These are phyloP conservation scores for Aspergillus sp. DNA, from an alignment of 2,329 filamentous ascomycete species.

Conservation along the genomic window DNA sequence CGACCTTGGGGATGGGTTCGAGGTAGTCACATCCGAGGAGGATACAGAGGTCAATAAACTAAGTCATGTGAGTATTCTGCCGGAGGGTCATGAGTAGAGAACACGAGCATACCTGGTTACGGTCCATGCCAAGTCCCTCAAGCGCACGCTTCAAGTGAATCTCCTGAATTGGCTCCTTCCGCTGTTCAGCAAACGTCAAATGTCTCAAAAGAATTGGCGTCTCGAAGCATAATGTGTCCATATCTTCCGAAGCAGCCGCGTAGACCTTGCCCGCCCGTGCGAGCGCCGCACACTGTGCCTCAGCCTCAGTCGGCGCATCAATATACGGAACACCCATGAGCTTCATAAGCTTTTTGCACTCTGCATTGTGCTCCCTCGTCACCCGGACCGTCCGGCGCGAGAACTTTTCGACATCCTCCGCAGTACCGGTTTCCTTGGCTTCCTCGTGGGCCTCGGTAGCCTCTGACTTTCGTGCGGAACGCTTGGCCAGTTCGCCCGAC, in stretches of 20 bases:
- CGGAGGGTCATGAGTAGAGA: slow-evolving; percentile 5
- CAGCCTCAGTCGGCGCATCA: slow-evolving; percentile 90
- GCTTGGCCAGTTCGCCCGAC: slow-evolving; percentile 91
- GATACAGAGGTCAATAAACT: slow-evolving; percentile 98
- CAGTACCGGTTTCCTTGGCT: slow-evolving; percentile 93
- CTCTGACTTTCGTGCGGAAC: slow-evolving; percentile 89
- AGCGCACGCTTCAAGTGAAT: slow-evolving; percentile 83
- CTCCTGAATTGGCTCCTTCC: slow-evolving; percentile 96
- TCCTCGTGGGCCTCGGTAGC: slow-evolving; percentile 86
- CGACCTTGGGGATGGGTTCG: slow-evolving; percentile 91
- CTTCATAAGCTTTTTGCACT: slow-evolving; percentile 84
- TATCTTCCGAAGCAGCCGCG: slow-evolving; percentile 93
- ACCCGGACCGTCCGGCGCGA: slow-evolving; percentile 86
- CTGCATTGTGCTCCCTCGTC: slow-evolving; percentile 92
- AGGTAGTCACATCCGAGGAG: slow-evolving; percentile 96
- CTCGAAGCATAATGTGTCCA: slow-evolving; percentile 97
- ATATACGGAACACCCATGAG: slow-evolving; percentile 96
- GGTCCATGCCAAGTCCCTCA: slow-evolving; percentile 80
- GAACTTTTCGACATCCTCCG: slow-evolving; percentile 97
- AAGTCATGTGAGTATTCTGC: slow-evolving; percentile 8
- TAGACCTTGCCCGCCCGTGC: slow-evolving; percentile 92
- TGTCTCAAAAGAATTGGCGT: slow-evolving; percentile 84
- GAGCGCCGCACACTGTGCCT: slow-evolving; percentile 89
- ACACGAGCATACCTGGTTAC: slow-evolving; percentile 57
- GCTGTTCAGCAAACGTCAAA: slow-evolving; percentile 92